phyloP scores from a whole-genome alignment of 2,329 filamentous ascomycete species.

The Aspergillaceae sp. region DNA sequence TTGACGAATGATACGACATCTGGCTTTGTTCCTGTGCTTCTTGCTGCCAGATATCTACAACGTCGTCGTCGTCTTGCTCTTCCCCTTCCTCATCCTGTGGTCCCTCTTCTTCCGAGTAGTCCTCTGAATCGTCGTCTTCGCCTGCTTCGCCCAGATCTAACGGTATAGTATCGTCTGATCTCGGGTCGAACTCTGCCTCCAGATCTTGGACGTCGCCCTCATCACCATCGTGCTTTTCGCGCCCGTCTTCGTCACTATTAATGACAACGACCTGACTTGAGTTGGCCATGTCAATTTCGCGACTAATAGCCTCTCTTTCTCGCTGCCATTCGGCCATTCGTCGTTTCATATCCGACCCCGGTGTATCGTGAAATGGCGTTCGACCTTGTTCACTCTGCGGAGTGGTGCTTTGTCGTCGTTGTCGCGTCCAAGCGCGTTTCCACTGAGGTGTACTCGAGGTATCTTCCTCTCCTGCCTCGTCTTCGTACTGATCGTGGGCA shows the following conservation, averaged over 20 bases:
- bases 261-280: slow-evolving; percentile 38
- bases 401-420: no score
- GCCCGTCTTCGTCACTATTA: slow-evolving; percentile 28
- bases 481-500: neutral
- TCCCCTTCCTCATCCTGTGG: slow-evolving; percentile 9
- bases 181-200: slow-evolving; percentile 2
- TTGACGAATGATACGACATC: slow-evolving; percentile 16
- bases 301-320: slow-evolving; percentile 38
- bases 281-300: slow-evolving; percentile 36
- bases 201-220: neutral
- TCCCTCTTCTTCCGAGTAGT: slow-evolving; percentile 4
- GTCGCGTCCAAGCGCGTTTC: no score
- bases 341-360: slow-evolving; percentile 14
- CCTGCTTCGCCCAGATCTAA: neutral
- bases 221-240: slow-evolving; percentile 2
- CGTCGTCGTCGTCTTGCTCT: slow-evolving; percentile 26
- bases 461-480: slow-evolving; percentile 2
- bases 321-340: slow-evolving; percentile 37
- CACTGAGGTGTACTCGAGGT: slow-evolving; percentile 2
- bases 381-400: neutral
- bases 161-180: neutral
- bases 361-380: slow-evolving; percentile 4
- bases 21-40: slow-evolving; percentile 33
- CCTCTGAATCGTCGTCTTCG: neutral
- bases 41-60: slow-evolving; percentile 42